These are phyloP conservation scores for Verruconis gallopava DNA, from an alignment of 2,329 filamentous ascomycete genomes.

Conservation along the genomic window DNA sequence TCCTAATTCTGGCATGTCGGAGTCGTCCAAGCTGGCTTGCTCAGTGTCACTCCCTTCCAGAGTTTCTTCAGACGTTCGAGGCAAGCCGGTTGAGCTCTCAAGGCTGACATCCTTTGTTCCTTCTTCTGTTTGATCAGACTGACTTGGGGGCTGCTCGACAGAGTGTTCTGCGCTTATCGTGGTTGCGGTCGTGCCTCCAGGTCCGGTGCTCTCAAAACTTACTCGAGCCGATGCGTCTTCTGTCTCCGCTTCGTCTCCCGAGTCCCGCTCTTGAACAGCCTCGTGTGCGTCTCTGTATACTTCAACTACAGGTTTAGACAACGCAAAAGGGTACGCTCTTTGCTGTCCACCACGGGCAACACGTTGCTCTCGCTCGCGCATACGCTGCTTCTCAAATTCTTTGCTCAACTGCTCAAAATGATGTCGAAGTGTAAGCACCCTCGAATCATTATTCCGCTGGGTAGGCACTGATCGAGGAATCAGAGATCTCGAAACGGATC, in stretches of 20 bases:
- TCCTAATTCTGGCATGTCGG: constrained; percentile 46
- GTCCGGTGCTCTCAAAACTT: constrained; percentile 17
- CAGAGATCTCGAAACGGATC: constrained; percentile 44
- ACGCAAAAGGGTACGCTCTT: constrained; percentile 75
- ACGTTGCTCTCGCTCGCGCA: constrained; percentile 70
- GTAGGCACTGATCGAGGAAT: constrained; percentile 73
- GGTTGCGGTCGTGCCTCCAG: neutral
- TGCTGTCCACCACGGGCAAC: constrained; percentile 65
- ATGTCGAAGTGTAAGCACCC: constrained; percentile 81
- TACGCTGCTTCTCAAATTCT: constrained; percentile 89
- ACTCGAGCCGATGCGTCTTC: constrained; percentile 11
- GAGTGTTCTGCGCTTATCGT: neutral
- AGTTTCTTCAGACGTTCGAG: constrained; percentile 10
- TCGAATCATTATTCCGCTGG: constrained; percentile 42
- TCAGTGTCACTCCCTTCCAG: constrained; percentile 55
- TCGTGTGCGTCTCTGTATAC: constrained; percentile 91
- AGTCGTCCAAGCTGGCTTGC: constrained; percentile 53
- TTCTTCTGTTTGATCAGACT: neutral
- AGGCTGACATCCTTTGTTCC: constrained; percentile 4
- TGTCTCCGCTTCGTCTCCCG: constrained; percentile 47
- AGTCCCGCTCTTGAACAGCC: constrained; percentile 70
- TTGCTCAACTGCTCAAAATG: constrained; percentile 95
- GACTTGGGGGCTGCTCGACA: constrained; percentile 13
- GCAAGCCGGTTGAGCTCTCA: constrained; percentile 13
- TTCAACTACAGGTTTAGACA: constrained; percentile 90